Percentiles rank a stretch among this genome's conserved stretches.
phyloP scores from a whole-genome alignment of 495 filamentous ascomycete species.

The Podospora tetraspora region DNA sequence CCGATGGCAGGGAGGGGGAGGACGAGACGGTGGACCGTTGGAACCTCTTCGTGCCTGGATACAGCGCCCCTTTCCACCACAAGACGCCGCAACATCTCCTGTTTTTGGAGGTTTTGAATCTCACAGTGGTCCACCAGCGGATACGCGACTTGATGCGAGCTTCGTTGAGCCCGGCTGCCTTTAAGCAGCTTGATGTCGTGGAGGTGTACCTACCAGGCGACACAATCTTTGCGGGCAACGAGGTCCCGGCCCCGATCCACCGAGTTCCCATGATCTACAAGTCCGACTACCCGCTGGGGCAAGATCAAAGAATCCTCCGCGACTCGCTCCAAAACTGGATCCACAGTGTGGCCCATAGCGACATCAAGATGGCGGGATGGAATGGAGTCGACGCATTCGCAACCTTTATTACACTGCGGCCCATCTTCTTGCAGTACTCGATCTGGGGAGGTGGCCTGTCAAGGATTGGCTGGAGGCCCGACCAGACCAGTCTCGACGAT shows the following conservation, averaged over 20 bases:
- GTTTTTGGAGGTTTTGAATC: neutral
- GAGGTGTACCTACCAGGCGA: slow-evolving; percentile 17
- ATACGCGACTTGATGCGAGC: slow-evolving; percentile 7
- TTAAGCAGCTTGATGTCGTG: neutral
- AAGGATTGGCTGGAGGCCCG: neutral
- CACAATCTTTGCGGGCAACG: neutral
- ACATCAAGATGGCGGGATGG: neutral
- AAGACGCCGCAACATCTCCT: slow-evolving; percentile 3
- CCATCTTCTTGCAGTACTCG: slow-evolving; percentile 17
- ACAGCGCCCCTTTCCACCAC: neutral
- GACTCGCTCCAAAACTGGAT: slow-evolving; percentile 4
- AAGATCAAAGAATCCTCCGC: neutral
- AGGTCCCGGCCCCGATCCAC: neutral
- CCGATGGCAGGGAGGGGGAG: neutral
- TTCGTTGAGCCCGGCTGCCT: neutral
- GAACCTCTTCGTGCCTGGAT: slow-evolving; percentile 19
- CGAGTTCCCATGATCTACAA: neutral
- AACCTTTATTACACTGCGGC: slow-evolving; percentile 19
- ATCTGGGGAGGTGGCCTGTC: neutral
- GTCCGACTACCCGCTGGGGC: neutral
- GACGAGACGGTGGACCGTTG: slow-evolving; percentile 11
- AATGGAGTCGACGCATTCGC: slow-evolving; percentile 13
- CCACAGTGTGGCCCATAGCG: neutral
- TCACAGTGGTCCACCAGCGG: neutral
- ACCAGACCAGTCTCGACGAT: neutral